phyloP scores from a whole-genome alignment of 2,329 filamentous ascomycete species.

The Venturia effusa region DNA sequence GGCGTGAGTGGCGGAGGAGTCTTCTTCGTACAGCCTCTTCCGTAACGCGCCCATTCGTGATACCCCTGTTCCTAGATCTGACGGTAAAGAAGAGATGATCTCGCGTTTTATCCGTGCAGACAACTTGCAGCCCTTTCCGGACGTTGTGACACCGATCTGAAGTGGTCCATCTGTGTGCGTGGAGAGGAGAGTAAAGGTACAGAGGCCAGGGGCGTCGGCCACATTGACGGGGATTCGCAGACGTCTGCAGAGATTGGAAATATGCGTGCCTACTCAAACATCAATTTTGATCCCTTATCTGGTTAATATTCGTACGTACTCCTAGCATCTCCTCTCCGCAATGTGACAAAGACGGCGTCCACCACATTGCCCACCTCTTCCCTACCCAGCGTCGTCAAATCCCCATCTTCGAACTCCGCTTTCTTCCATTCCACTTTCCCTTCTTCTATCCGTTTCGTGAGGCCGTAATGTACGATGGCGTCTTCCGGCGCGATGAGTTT shows the following conservation, averaged over 20 bases:
- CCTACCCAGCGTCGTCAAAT: conserved; percentile 69
- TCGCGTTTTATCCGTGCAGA: conserved; percentile 82
- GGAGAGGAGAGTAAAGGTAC: conserved; percentile 80
- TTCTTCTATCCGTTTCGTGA: conserved; percentile 54
- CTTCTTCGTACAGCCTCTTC: conserved; percentile 31
- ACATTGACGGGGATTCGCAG: conserved; percentile 89
- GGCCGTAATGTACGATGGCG: conserved; percentile 47
- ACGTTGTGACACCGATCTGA: conserved; percentile 92
- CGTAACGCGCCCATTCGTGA: conserved; percentile 55
- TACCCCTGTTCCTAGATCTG: conserved; percentile 65
- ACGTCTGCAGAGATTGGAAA: conserved; percentile 64
- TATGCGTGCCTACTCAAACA: conserved; percentile 43
- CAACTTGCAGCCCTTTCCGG: conserved; percentile 87
- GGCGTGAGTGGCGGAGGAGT: conserved; percentile 32
- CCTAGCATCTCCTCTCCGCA: conserved; percentile 37
- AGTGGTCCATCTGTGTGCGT: conserved; percentile 84
- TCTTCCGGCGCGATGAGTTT: conserved; percentile 64
- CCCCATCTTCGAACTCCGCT: conserved; percentile 55
- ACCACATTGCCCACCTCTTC: conserved; percentile 67
- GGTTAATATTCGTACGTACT: conserved; percentile 25
- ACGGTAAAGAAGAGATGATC: conserved; percentile 68
- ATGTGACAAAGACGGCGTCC: conserved; percentile 85
- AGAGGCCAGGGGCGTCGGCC: conserved; percentile 73
- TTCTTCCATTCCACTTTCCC: conserved; percentile 56
- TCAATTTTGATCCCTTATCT: neutral